phyloP scores from a whole-genome alignment of 1,139 yeast genomes.

The Geotrichum cucujoidarum region DNA sequence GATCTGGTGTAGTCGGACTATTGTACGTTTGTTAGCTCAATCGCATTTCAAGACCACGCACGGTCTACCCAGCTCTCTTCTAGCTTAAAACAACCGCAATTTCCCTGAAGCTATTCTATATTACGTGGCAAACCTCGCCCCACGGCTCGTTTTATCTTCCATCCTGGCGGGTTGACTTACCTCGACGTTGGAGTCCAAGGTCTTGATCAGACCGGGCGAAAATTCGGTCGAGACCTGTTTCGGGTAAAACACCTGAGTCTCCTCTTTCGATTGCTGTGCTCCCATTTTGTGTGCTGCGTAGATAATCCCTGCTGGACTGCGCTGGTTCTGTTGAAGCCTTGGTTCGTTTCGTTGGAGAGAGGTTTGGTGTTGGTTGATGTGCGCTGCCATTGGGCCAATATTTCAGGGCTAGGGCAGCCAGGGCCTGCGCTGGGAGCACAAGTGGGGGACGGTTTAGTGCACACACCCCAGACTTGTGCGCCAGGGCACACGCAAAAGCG shows the following conservation, averaged over 20 bases:
- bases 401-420: not conserved
- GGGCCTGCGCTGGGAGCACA: too few relatives aligned
- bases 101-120: too few relatives aligned
- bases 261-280: conserved; percentile 21
- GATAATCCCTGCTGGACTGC: not conserved
- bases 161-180: too few relatives aligned
- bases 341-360: not conserved
- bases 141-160: too few relatives aligned
- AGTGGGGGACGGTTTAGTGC: not conserved
- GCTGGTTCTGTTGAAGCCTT: not conserved
- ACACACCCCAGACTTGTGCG: too few relatives aligned
- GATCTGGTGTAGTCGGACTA: conserved; percentile 73
- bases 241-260: conserved; percentile 42
- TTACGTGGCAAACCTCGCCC: too few relatives aligned
- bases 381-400: not conserved
- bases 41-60: too few relatives aligned
- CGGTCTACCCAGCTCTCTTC: too few relatives aligned
- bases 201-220: conserved; percentile 61
- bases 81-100: too few relatives aligned
- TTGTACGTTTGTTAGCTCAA: not conserved
- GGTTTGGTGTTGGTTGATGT: too few relatives aligned
- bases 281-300: conserved; percentile 16
- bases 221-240: conserved; percentile 64
- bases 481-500: too few relatives aligned
- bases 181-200: conserved; percentile 67